Evolutionary conservation across 1,284 basidiomycete genomes (phyloP).

Genomic region (Rhodotorula mucilaginosa): DNA sequence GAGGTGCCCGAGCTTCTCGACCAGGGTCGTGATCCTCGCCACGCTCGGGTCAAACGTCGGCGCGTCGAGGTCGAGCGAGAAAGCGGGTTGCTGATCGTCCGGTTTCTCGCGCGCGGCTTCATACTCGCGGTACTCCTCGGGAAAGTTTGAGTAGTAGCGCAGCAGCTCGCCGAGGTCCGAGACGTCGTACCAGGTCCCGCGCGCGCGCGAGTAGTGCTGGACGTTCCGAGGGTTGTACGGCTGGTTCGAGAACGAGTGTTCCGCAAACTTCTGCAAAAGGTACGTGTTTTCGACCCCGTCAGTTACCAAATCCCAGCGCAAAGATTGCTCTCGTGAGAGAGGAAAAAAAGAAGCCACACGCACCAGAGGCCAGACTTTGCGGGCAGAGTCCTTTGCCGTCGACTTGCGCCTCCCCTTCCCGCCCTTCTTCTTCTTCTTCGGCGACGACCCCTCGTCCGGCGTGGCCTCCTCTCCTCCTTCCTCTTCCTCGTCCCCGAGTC

Average conservation of each 20-base stretch:
- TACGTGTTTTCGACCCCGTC: no score
- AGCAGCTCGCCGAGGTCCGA: background rate
- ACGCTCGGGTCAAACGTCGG: background rate
- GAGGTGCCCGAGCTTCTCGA: background rate
- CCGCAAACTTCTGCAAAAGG: background rate
- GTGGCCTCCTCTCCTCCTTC: background rate
- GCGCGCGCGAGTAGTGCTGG: conserved; percentile 13
- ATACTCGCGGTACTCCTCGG: no score
- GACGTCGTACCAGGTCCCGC: conserved; percentile 6
- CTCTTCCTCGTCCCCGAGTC: background rate
- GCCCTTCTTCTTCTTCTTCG: background rate
- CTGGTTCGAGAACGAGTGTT: background rate
- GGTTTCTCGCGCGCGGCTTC: background rate
- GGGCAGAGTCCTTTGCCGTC: background rate
- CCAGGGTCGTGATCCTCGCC: no score
- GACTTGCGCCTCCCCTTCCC: background rate
- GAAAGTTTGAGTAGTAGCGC: background rate
- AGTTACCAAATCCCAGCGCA: background rate
- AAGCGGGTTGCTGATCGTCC: background rate
- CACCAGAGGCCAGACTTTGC: conserved; percentile 9
- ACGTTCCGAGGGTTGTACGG: conserved; percentile 13
- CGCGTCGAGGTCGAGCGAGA: background rate
- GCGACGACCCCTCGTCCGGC: background rate
- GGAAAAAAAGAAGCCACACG: background rate
- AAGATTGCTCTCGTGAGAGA: no score